These are phyloP conservation scores for Hypoxylon fuscum DNA, from an alignment of 495 filamentous ascomycete species.

Conservation along the genomic window DNA sequence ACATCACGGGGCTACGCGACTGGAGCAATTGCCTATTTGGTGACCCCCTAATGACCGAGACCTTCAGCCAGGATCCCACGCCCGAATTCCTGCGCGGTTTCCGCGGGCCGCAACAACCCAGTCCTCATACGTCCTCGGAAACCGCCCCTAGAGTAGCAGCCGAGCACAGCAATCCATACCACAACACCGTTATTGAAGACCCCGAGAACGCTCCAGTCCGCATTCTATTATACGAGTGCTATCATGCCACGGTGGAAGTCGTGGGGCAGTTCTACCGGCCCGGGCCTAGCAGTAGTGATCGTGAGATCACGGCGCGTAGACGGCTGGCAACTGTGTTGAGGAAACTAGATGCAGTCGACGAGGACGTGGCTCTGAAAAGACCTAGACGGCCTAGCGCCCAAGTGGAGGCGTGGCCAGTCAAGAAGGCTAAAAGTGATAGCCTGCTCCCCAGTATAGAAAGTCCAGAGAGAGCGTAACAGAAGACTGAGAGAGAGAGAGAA, in stretches of 20 bases:
- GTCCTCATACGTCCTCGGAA: not conserved
- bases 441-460: not conserved
- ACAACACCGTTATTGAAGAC: constrained; percentile 49
- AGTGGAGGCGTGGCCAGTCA: constrained; percentile 41
- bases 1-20: constrained; percentile 50
- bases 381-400: constrained; percentile 40
- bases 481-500: not conserved
- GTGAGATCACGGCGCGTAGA: constrained; percentile 57
- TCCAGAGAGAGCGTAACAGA: not conserved
- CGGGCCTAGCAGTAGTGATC: constrained; percentile 49
- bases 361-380: constrained; percentile 36
- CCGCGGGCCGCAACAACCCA: not conserved
- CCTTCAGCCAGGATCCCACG: constrained; percentile 56
- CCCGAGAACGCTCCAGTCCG: constrained; percentile 45
- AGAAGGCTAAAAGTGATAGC: constrained; percentile 32
- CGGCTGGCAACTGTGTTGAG: constrained; percentile 51
- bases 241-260: constrained; percentile 55
- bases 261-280: constrained; percentile 61
- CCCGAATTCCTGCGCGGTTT: constrained; percentile 55
- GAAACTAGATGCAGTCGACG: constrained; percentile 49
- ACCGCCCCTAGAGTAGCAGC: not conserved
- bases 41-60: constrained; percentile 63
- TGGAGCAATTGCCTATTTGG: constrained; percentile 68
- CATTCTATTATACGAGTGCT: constrained; percentile 59
- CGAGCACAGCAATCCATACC: constrained; percentile 3